Evolutionary conservation across 2,329 filamentous ascomycete species (phyloP), one percentile per base, ranked within the genome.

Genomic region (Colletotrichum sp.): DNA sequence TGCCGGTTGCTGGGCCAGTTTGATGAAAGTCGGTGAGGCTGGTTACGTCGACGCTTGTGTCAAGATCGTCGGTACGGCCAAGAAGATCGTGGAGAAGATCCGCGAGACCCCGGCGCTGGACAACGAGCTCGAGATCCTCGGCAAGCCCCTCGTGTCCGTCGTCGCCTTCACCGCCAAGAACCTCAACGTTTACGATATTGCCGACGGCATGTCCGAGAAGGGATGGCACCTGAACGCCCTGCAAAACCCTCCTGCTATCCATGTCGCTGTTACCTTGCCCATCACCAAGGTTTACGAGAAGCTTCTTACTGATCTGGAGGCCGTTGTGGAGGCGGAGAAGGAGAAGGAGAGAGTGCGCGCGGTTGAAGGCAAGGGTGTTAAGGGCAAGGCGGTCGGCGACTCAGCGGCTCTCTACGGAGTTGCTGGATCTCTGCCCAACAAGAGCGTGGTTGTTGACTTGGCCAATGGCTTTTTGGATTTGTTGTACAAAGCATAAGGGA

Each of bases 161-260:
- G 92, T 99, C 6, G 94, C 97, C 2, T 98, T 98, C 86, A 91
- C 91, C 13, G 93, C 94, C n/a, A 90, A 91, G 79, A 93, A 91
- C n/a, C 90, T 99, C 56, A 93, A 98, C 85, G 94, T 98, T 78
- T 99, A 99, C 86, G 96, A 98, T 82, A 92, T 99, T 78, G 95
- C 96, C 9, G 97, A 99, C 84, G 94, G 88, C 79, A 96, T 99
- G 94, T 91, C 91, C 15, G 87, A 87, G 1, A 94, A 93, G 81
- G 96, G 97, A 5, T 99, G 97, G 97, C 97, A 99, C 86, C 89
- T 99, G 75, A 99, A 98, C 82, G 95, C 96, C 4, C 89, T 99
- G 77, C 97, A 99, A 86, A 93, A 92, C 80, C 97, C 97, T 4
- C 93, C 97, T 0, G 97, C 96, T 24, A 95, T 99, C 71, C 97